A percentile compares a stretch with the other conserved stretches of the same genome.
Conservation (phyloP, 176 grass and related monocot genomes). For the Zea mays region DNA sequence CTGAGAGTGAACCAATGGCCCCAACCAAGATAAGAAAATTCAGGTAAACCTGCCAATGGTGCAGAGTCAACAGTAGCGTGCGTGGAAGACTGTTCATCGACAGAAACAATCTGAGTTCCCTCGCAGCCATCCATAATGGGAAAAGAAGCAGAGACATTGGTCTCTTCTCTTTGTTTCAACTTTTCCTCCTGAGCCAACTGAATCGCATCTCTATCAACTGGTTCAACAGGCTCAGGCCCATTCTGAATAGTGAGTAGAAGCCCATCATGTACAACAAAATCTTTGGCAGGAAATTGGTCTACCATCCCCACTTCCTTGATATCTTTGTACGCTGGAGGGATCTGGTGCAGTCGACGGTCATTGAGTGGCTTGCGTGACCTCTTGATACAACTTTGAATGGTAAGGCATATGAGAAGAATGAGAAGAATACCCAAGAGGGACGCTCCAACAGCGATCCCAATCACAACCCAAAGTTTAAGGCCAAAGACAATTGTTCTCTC, state of each 20-base stretch:
- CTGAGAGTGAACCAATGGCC: slow-evolving; percentile 97
- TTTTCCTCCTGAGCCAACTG: slow-evolving; percentile 55
- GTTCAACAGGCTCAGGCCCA: slow-evolving; percentile 51
- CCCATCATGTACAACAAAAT: slow-evolving; percentile 60
- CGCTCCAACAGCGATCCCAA: slow-evolving; percentile 77
- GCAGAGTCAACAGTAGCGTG: slow-evolving; percentile 41
- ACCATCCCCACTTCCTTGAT: slow-evolving; percentile 77
- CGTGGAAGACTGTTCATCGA: slow-evolving; percentile 44
- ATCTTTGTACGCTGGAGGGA: slow-evolving; percentile 80
- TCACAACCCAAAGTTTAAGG: slow-evolving; percentile 91
- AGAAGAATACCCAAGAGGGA: slow-evolving; percentile 75
- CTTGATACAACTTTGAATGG: slow-evolving; percentile 53
- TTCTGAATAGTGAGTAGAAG: slow-evolving; percentile 60
- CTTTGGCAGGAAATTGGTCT: slow-evolving; percentile 52
- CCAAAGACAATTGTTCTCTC: slow-evolving; percentile 78
- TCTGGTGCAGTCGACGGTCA: slow-evolving; percentile 61
- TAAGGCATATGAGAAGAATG: slow-evolving; percentile 66
- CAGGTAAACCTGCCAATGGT: slow-evolving; percentile 66
- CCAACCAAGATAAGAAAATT: slow-evolving; percentile 91
- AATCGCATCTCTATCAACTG: slow-evolving; percentile 53
- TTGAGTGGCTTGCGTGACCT: slow-evolving; percentile 47
- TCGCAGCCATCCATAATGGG: slow-evolving; percentile 35
- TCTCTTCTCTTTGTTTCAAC: slow-evolving; percentile 49
- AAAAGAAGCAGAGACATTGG: slow-evolving; percentile 55
- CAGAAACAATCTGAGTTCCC: slow-evolving; percentile 50